Percentiles rank a stretch among this genome's conserved stretches.
Evolutionary conservation across 345 rosid genomes (phyloP).

Genomic region (Clausena lansium): DNA sequence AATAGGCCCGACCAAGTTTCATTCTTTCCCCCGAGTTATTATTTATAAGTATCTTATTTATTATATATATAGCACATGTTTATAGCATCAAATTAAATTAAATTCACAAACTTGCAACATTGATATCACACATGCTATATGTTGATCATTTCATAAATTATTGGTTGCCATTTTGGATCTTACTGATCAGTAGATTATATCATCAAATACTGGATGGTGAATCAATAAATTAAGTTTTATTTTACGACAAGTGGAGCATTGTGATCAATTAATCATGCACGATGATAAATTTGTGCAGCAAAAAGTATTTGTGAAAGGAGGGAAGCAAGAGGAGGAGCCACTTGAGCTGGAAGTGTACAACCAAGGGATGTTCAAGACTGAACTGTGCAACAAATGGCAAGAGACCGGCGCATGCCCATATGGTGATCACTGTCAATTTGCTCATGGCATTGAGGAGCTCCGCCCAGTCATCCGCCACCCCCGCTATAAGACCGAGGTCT

Average conservation of each 20-base stretch:
- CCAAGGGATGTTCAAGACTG: slow-evolving; percentile 63
- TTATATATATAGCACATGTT: background rate
- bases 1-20: background rate
- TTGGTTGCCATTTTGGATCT: background rate
- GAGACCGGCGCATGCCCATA: slow-evolving; percentile 56
- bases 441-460: slow-evolving; percentile 56
- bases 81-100: background rate
- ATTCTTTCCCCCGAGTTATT: background rate
- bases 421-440: slow-evolving; percentile 53
- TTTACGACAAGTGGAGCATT: background rate
- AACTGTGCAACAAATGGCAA: slow-evolving; percentile 71
- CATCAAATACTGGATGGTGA: background rate
- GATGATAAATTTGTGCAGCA: slow-evolving; percentile 23
- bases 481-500: slow-evolving; percentile 60
- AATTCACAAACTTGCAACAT: background rate
- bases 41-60: background rate
- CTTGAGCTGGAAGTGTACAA: slow-evolving; percentile 47
- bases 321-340: slow-evolving; percentile 41
- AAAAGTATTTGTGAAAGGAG: slow-evolving; percentile 37
- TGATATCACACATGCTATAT: background rate
- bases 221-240: background rate
- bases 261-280: background rate
- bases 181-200: background rate
- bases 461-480: slow-evolving; percentile 69
- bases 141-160: background rate